Base-by-base conservation (phyloP, 306 rosid genomes). In the Phaseolus lunatus region DNA sequence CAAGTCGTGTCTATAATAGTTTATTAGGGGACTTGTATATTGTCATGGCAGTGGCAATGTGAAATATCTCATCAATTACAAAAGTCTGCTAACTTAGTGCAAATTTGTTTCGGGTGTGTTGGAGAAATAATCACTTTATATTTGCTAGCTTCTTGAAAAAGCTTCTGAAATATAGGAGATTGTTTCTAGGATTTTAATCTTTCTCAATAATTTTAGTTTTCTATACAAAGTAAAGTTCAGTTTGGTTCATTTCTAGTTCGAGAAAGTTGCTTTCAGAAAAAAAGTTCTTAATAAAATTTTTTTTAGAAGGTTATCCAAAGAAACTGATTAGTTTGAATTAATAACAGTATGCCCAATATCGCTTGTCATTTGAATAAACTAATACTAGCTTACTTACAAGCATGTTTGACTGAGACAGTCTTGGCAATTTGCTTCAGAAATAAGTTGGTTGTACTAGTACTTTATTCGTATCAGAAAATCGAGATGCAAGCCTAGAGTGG, bases 21-120 rank as follows among this genome's bases (percentile, higher is more conserved):
- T 78, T 45, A 19, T 78, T 23, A 57, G 82, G 11, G 47, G 33
- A 70, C n/a, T 19, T 57, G 35, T 4, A 27, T 27, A 27, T 5
- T 59, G 20, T 11, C 54, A 67, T 54, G 45, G 2, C 23, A 16
- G 80, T 27, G 29, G 27, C 69, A 73, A 16, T 19, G 18, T 31
- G 23, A 26, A 48, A 20, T 48, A 29, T 48, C 62, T 11, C 45
- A 5, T 24, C 13, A 56, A 74, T 73, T 41, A 57, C 19, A 26
- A 26, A 24, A 53, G 26, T 59, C 41, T 59, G 37, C 66, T 8
- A 58, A 58, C 18, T 24, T 26, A 0, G 11, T 57, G 37, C 35
- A 24, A 11, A 15, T 12, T 56, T 23, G 64, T 24, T 57, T 57
- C 64, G 5, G 33, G 26, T 26, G 29, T 58, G 5, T 5, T 5